A percentile compares a stretch with the other conserved stretches of the same genome.
phyloP scores from a whole-genome alignment of 83 land plant genomes.

The Larix sibirica region DNA sequence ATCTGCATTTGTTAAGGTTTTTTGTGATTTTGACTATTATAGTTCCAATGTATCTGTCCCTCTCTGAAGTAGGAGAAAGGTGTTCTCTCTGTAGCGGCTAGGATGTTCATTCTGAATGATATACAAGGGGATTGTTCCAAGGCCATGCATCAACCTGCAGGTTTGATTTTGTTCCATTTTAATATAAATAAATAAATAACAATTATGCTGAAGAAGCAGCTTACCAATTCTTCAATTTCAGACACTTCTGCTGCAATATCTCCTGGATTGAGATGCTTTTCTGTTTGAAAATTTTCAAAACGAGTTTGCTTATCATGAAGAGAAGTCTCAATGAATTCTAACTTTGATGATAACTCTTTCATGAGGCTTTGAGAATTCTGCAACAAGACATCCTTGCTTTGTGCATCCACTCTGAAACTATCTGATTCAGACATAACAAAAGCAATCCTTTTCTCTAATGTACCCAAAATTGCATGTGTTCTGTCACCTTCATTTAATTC shows the following conservation, averaged over 20 bases:
- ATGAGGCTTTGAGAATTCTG: slow-evolving; percentile 40
- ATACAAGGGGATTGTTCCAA: too few relatives aligned
- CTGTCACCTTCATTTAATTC: slow-evolving; percentile 21
- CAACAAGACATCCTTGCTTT: slow-evolving; percentile 37
- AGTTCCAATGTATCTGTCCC: too few relatives aligned
- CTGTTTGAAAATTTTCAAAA: not conserved
- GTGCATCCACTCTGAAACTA: slow-evolving; percentile 35
- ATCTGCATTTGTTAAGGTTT: too few relatives aligned
- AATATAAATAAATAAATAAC: not conserved
- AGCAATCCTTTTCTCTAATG: slow-evolving; percentile 36
- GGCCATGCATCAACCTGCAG: too few relatives aligned
- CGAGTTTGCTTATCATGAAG: slow-evolving; percentile 21
- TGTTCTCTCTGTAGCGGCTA: too few relatives aligned
- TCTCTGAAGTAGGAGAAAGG: too few relatives aligned
- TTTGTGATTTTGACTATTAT: too few relatives aligned
- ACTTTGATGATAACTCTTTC: slow-evolving; percentile 46
- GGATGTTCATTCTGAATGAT: too few relatives aligned
- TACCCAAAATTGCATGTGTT: slow-evolving; percentile 18
- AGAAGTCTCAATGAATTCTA: slow-evolving; percentile 55
- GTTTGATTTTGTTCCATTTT: too few relatives aligned
- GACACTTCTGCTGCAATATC: slow-evolving; percentile 53
- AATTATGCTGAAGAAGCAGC: not conserved
- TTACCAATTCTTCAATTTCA: slow-evolving; percentile 73
- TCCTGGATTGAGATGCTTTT: not conserved
- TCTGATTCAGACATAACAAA: slow-evolving; percentile 33